Evolutionary conservation across 495 filamentous ascomycete species (phyloP).

Genomic region (Podospora bellae-mahoneyi): DNA sequence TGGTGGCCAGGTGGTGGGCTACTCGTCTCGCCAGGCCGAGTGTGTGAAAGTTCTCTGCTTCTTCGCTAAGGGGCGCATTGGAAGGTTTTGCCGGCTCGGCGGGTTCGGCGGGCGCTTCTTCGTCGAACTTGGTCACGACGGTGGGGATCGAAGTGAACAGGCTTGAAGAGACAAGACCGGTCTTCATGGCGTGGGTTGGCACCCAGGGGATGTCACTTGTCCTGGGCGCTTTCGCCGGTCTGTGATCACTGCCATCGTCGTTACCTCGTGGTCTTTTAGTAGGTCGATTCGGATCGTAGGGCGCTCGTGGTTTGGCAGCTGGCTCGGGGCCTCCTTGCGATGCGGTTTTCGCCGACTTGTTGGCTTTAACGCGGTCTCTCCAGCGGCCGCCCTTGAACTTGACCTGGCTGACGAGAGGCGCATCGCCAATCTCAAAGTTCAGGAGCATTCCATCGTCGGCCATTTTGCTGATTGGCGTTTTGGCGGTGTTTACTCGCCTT

Average conservation of each 20-base stretch:
- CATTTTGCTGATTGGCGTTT: constrained; percentile 49
- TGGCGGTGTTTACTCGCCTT: constrained; percentile 3
- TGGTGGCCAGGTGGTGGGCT: constrained; percentile 77
- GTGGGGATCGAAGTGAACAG: constrained; percentile 85
- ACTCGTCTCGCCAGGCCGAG: constrained; percentile 75
- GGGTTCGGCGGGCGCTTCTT: constrained; percentile 41
- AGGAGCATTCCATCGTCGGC: constrained; percentile 93
- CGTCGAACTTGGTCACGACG: constrained; percentile 53
- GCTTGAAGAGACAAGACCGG: constrained; percentile 69
- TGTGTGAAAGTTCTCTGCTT: constrained; percentile 75
- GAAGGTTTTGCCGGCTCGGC: constrained; percentile 67
- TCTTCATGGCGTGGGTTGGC: constrained; percentile 34
- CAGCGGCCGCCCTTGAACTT: constrained; percentile 86
- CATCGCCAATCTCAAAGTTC: constrained; percentile 78
- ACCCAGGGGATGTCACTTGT: constrained; percentile 23
- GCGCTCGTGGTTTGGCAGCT: constrained; percentile 22
- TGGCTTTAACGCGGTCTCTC: constrained; percentile 80
- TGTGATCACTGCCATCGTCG: constrained; percentile 13
- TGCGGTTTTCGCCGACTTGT: constrained; percentile 58
- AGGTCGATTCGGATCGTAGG: constrained; percentile 13
- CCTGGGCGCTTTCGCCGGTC: constrained; percentile 43
- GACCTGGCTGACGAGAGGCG: constrained; percentile 53
- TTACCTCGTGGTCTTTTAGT: neutral
- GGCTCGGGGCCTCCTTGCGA: constrained; percentile 14
- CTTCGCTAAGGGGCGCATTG: constrained; percentile 87